Conservation (phyloP, 2,329 filamentous ascomycete species). For the Colletotrichum sp. region DNA sequence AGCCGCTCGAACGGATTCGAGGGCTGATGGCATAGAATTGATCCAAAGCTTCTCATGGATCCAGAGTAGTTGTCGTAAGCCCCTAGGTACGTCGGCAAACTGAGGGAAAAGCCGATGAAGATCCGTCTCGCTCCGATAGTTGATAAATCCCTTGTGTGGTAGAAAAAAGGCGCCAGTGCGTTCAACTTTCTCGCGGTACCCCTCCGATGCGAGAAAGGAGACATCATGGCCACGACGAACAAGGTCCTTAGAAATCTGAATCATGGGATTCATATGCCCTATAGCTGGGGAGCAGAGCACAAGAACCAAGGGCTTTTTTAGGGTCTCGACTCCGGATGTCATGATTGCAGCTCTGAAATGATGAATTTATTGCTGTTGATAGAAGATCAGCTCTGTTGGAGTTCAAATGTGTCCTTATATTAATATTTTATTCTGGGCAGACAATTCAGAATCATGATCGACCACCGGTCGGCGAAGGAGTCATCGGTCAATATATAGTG, state of each 20-base stretch:
- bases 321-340: not conserved
- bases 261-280: not conserved
- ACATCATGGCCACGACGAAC: constrained; percentile 26
- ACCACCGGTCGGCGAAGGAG: not conserved
- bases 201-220: constrained; percentile 35
- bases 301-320: not conserved
- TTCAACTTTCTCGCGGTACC: constrained; percentile 33
- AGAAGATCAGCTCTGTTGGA: not conserved
- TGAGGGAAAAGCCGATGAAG: not conserved
- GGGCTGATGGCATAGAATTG: not conserved
- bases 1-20: constrained; percentile 15
- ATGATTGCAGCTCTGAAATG: not conserved
- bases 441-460: not conserved
- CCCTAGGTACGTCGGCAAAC: constrained; percentile 12
- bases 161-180: constrained; percentile 39
- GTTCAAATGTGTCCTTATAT: not conserved
- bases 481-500: not conserved
- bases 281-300: not conserved
- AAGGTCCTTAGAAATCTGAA: not conserved
- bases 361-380: not conserved
- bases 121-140: not conserved
- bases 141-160: not conserved
- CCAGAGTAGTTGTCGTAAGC: constrained; percentile 11
- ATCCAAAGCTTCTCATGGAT: not conserved
- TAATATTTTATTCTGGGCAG: not conserved